Evolutionary conservation across 352 stramenopile genomes (phyloP), one percentile per base, ranked within the genome.

Genomic region (Peronospora farinosa): DNA sequence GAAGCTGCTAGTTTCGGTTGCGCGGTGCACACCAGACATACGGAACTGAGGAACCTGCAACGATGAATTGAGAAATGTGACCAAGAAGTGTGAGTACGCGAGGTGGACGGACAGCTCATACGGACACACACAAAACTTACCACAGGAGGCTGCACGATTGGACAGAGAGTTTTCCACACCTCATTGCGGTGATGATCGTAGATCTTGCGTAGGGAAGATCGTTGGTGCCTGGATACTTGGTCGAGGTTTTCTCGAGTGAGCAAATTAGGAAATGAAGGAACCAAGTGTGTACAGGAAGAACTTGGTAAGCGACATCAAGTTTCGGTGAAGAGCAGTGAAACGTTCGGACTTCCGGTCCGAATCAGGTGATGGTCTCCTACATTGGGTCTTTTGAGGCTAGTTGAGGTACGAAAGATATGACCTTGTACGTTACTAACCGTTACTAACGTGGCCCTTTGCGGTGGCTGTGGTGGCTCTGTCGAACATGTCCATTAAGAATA

Each of bases 131-230:
- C 4, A 32, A 45, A n/a, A 13, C 30, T 32, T 45, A 63, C 58
- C 58, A 66, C 32, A 66, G 5, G 23, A 62, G 27, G 11, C n/a
- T 59, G 15, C 37, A 64, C 12, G 49, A 46, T 54, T 54, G 48
- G 16, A 59, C 28, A n/a, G 52, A 17, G 25, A 64, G 31, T 51
- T 59, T 44, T 10, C 44, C 43, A 37, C 31, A 59, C 43, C 42
- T 40, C 56, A 64, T 64, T 17, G 33, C 27, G 13, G 25, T 38
- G 23, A 7, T 46, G 45, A n/a, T 17, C 27, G 8, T 16, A 51
- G 12, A 38, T 11, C 13, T 38, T 38, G 33, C n/a, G 33, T 38
- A 7, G n/a, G 5, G 5, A 5, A 38, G 31, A 5, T 38, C 5
- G 33, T 38, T 5, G 33, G 9, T 38, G 33, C 23, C 23, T 23